These are phyloP conservation scores for Paulinella micropora DNA, from an alignment of 78 protist species.

Conservation along the genomic window DNA sequence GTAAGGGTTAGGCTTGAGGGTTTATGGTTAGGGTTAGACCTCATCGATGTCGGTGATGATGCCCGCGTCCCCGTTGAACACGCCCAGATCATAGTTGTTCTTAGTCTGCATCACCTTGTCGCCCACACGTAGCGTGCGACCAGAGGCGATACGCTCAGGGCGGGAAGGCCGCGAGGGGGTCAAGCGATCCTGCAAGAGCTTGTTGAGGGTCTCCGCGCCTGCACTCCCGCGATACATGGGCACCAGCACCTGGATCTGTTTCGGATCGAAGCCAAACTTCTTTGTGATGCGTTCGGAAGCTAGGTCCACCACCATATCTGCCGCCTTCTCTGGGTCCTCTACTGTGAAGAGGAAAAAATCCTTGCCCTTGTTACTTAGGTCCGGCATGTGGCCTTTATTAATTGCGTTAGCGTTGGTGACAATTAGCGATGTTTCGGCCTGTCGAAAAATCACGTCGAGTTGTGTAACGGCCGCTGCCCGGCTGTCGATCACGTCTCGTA, in stretches of 20 bases:
- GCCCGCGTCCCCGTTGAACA: constrained; percentile 14
- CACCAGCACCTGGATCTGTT: background rate
- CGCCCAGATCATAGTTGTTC: background rate
- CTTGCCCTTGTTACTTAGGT: no score
- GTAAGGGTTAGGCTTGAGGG: no score
- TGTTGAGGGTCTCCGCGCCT: background rate
- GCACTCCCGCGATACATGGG: background rate
- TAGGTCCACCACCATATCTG: background rate
- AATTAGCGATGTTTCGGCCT: background rate
- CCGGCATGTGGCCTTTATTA: background rate
- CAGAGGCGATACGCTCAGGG: background rate
- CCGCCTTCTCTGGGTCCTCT: background rate
- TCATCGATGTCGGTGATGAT: background rate
- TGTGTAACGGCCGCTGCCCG: background rate
- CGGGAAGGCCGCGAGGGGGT: background rate
- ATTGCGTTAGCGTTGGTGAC: background rate
- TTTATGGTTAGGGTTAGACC: no score
- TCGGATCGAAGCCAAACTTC: background rate
- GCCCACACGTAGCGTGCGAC: background rate
- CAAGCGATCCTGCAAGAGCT: background rate
- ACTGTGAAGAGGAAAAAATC: background rate
- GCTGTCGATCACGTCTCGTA: background rate
- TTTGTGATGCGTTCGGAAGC: background rate
- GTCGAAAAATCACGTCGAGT: background rate
- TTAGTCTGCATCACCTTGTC: background rate